A percentile compares a stretch with the other conserved stretches of the same genome.
These are phyloP conservation scores for Stereocaulon alpinum DNA, from an alignment of 495 filamentous ascomycete species.

Conservation along the genomic window DNA sequence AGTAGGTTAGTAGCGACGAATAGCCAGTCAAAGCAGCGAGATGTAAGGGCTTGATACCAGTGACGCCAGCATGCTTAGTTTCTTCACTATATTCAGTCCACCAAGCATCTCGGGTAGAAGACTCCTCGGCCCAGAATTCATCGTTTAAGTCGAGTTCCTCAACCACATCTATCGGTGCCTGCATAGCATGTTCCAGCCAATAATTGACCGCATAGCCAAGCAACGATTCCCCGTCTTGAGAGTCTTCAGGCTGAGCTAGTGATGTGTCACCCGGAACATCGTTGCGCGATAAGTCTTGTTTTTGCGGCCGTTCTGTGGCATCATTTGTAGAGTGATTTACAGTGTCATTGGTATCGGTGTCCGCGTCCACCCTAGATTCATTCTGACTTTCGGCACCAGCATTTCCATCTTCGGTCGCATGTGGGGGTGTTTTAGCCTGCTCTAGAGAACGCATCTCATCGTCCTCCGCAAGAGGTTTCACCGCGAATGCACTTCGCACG, in stretches of 20 bases:
- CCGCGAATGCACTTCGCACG: background rate
- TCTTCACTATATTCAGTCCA: slow-evolving; percentile 9
- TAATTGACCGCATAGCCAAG: slow-evolving; percentile 8
- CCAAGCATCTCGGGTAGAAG: slow-evolving; percentile 4
- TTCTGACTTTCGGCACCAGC: background rate
- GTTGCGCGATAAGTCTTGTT: background rate
- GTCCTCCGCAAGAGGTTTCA: background rate
- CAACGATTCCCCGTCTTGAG: background rate
- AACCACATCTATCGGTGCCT: slow-evolving; percentile 12
- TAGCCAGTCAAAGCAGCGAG: slow-evolving; percentile 13
- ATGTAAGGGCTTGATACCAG: slow-evolving; percentile 8
- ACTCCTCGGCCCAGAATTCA: slow-evolving; percentile 13
- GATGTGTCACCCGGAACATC: background rate
- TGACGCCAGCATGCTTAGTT: slow-evolving; percentile 9
- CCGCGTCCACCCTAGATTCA: background rate
- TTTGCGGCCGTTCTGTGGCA: background rate
- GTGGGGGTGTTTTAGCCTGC: background rate
- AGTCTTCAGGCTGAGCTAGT: background rate
- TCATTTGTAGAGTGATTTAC: background rate
- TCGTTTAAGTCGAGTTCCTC: slow-evolving; percentile 13
- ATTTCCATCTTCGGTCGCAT: background rate
- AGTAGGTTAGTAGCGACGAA: slow-evolving; percentile 4
- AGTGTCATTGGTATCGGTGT: background rate
- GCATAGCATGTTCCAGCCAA: slow-evolving; percentile 13
- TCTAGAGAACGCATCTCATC: background rate